phyloP scores from a whole-genome alignment of 2,329 filamentous ascomycete species.

The Aspergillus uvarum region DNA sequence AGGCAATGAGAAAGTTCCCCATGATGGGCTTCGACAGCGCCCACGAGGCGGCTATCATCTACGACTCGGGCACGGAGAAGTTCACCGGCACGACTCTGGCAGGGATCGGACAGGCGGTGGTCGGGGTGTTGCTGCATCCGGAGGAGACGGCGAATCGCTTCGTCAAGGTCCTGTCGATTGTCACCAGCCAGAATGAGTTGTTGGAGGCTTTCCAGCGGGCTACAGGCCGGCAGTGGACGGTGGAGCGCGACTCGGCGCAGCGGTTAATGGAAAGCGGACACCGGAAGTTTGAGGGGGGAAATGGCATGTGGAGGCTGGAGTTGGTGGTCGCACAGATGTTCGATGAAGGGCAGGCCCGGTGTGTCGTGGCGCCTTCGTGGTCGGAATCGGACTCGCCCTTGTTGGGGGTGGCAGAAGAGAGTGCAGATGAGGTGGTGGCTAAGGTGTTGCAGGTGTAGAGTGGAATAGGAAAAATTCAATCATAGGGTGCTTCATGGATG shows the following conservation, averaged over 20 bases:
- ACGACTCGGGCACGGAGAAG: conserved; percentile 9
- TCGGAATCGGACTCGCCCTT: conserved; percentile 5
- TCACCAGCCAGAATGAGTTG: conserved; percentile 11
- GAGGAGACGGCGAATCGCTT: conserved; percentile 12
- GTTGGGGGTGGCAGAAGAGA: conserved; percentile 10
- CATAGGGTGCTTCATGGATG: no score
- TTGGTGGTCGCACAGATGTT: conserved; percentile 9
- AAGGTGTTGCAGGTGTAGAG: background rate
- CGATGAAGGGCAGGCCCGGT: conserved; percentile 3
- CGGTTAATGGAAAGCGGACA: background rate
- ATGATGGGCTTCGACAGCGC: conserved; percentile 10
- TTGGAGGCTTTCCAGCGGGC: conserved; percentile 10
- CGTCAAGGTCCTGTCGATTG: conserved; percentile 8
- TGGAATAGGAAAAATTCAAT: background rate
- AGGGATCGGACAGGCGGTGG: conserved; percentile 13
- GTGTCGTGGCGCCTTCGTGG: conserved; percentile 3
- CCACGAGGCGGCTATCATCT: conserved; percentile 6
- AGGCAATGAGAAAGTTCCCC: conserved; percentile 8
- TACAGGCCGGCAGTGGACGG: conserved; percentile 8
- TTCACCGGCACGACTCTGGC: conserved; percentile 9
- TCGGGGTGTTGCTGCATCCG: conserved; percentile 9
- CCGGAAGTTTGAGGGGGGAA: conserved; percentile 2
- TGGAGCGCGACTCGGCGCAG: background rate
- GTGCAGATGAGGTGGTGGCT: background rate
- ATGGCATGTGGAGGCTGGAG: conserved; percentile 5